Conservation (phyloP, 345 rosid species). For the Fremontodendron californicum region DNA sequence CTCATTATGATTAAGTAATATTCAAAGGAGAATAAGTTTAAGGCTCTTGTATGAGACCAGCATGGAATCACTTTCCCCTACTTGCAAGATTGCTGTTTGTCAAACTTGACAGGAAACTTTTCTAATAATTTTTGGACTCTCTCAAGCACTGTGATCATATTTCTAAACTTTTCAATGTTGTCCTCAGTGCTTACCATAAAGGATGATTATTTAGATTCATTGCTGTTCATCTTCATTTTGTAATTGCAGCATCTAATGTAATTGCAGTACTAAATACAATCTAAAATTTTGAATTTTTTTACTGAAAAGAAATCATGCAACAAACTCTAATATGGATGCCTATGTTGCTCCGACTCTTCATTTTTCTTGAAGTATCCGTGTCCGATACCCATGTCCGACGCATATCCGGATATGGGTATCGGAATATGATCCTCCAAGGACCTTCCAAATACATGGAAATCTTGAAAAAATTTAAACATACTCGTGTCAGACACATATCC, state of each 20-base stretch:
- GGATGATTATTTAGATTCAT: background rate
- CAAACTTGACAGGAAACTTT: too few relatives aligned
- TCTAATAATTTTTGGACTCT: background rate
- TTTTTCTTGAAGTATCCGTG: too few relatives aligned
- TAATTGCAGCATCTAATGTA: background rate
- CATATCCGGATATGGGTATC: too few relatives aligned
- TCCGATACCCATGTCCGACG: too few relatives aligned
- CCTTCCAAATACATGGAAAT: too few relatives aligned
- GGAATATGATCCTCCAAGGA: too few relatives aligned
- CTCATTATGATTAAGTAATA: background rate
- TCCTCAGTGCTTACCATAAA: background rate
- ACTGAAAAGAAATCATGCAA: conserved; percentile 5
- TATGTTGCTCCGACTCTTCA: too few relatives aligned
- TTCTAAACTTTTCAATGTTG: background rate
- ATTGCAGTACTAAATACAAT: background rate
- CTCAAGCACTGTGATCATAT: background rate
- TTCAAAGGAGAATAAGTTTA: background rate
- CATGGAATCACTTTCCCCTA: background rate
- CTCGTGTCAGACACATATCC: too few relatives aligned
- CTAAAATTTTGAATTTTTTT: background rate
- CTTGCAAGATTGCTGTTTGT: too few relatives aligned
- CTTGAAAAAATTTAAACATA: too few relatives aligned
- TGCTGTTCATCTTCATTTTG: background rate
- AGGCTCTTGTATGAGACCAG: background rate
- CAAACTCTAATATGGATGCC: conserved; percentile 7